These are phyloP conservation scores for Colletotrichum lindemuthianum DNA, from an alignment of 2,329 filamentous ascomycete genomes.

Conservation along the genomic window DNA sequence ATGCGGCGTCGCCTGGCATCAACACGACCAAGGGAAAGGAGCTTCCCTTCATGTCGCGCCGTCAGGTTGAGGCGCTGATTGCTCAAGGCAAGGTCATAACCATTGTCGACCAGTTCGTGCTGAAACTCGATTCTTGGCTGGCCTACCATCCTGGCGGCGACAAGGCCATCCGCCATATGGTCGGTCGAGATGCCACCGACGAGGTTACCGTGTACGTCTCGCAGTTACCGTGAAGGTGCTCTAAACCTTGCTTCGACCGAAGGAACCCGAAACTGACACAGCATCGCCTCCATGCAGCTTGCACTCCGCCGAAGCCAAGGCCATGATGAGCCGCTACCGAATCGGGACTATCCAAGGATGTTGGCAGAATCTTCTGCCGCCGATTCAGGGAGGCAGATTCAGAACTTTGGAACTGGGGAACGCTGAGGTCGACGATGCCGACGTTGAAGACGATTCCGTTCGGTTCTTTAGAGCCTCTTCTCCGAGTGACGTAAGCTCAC, in stretches of 20 bases:
- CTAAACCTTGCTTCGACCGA: not conserved
- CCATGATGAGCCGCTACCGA: constrained; percentile 82
- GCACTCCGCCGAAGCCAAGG: constrained; percentile 81
- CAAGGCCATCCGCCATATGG: constrained; percentile 91
- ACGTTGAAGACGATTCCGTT: constrained; percentile 32
- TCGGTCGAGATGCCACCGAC: constrained; percentile 92
- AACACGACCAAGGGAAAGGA: constrained; percentile 11
- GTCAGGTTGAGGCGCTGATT: constrained; percentile 82
- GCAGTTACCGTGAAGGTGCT: not conserved
- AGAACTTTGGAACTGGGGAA: constrained; percentile 49
- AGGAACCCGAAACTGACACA: constrained; percentile 7
- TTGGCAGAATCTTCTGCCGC: constrained; percentile 90
- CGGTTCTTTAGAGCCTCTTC: constrained; percentile 40
- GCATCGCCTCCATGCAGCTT: constrained; percentile 62
- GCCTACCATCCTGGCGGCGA: constrained; percentile 92
- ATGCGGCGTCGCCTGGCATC: not conserved
- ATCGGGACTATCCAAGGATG: constrained; percentile 83
- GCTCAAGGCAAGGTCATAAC: constrained; percentile 82
- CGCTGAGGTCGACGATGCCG: constrained; percentile 49
- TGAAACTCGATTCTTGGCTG: constrained; percentile 90
- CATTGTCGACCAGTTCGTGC: constrained; percentile 81
- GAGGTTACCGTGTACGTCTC: constrained; percentile 85
- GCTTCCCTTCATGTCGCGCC: constrained; percentile 32
- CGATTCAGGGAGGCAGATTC: constrained; percentile 89
- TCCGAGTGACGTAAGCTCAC: constrained; percentile 65